Base-by-base conservation (phyloP, 352 stramenopile genomes). In the Phytophthora rubi region DNA sequence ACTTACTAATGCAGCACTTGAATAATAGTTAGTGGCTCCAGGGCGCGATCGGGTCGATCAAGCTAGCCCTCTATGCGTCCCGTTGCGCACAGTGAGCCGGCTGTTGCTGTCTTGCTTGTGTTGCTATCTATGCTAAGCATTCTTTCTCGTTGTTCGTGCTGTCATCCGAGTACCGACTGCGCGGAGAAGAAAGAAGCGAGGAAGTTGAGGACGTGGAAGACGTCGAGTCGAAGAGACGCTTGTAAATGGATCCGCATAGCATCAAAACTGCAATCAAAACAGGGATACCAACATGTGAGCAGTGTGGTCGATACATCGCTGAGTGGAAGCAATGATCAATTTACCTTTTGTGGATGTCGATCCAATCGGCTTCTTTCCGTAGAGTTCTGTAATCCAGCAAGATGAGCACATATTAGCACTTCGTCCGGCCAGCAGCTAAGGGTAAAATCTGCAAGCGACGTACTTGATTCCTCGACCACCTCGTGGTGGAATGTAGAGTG, bases 401-500 rank as follows among this genome's bases (percentile, higher is more conserved):
- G 23, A 26, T 26, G 23, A 26, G 23, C 23, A 26, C 28, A 42
- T 16, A 26, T 80, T 18, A 86, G 53, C 26, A 61, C 12, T 26
- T 44, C 6, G 18, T 9, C 12, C 18, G 18, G 1, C 21, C 1
- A 49, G 0, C 28, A n/a, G n/a, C 23, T 8, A 26, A n/a, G 18
- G 18, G 45, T 6, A 3, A 56, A 10, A 21, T 1, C 4, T 26
- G 33, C 55, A 53, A 12, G 1, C 33, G 56, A 82, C 81, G 55
- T 86, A 95, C 87, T 83, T 61, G 79, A 83, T 66, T 93, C 86
- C 45, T 93, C 86, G 21, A 95, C 71, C 10, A 90, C 66, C 44
- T 95, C 86, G 61, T 95, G 88, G 58, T 91, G 76, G 49, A 84
- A 86, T 54, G 85, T 92, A 4, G 78, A 89, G 56, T 95, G 88